These are phyloP conservation scores for Pseudopyricularia javanii DNA, from an alignment of 2,329 filamentous ascomycete genomes.

Conservation along the genomic window DNA sequence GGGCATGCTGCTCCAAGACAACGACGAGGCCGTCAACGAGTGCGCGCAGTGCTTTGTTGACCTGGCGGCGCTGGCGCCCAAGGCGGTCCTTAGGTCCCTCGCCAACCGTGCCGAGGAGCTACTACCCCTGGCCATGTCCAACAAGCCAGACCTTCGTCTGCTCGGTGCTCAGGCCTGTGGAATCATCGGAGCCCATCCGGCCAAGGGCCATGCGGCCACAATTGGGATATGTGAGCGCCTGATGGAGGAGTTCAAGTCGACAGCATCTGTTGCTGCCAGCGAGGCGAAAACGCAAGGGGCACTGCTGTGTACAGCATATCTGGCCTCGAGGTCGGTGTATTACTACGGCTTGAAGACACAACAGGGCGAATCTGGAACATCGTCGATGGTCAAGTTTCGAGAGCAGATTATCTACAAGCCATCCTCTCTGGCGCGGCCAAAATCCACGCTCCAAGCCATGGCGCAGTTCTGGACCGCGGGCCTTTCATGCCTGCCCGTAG, in stretches of 20 bases:
- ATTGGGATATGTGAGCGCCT: constrained; percentile 12
- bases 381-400: neutral
- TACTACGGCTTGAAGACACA: constrained; percentile 15
- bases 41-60: constrained; percentile 42
- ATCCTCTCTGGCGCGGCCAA: neutral
- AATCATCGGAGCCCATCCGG: constrained; percentile 59
- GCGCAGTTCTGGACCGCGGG: constrained; percentile 30
- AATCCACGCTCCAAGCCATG: constrained; percentile 28
- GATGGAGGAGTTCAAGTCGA: neutral
- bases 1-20: constrained; percentile 33
- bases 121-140: constrained; percentile 52
- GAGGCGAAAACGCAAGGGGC: constrained; percentile 34
- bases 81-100: constrained; percentile 31
- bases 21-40: constrained; percentile 27
- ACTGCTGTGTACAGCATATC: constrained; percentile 29
- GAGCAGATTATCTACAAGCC: constrained; percentile 21
- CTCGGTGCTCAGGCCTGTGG: constrained; percentile 62
- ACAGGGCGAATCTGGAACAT: neutral
- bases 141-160: constrained; percentile 55
- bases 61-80: constrained; percentile 26
- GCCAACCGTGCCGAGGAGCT: constrained; percentile 37
- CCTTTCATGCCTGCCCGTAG: constrained; percentile 17
- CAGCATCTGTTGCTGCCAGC: constrained; percentile 23
- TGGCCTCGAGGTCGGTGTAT: constrained; percentile 30
- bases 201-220: constrained; percentile 26